phyloP scores from a whole-genome alignment of 805 yeast species.

The Candida namnaoensis region DNA sequence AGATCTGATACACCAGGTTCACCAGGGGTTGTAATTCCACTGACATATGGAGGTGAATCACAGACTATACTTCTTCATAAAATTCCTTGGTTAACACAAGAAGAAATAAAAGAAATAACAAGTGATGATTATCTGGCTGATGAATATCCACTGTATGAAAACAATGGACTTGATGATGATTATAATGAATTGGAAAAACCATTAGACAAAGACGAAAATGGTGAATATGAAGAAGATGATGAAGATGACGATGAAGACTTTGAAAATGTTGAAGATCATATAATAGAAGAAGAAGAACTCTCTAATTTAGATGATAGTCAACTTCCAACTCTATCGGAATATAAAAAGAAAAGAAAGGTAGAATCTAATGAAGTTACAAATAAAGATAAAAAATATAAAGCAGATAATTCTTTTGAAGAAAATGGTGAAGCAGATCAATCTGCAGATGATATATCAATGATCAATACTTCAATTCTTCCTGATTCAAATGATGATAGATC shows the following conservation, averaged over 20 bases:
- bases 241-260: neutral
- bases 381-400: constrained; percentile 13
- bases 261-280: neutral
- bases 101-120: constrained; percentile 11
- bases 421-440: constrained; percentile 15
- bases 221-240: neutral
- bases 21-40: neutral
- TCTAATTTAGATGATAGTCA: neutral
- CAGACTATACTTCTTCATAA: constrained; percentile 13
- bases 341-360: neutral
- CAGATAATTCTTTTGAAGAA: constrained; percentile 10
- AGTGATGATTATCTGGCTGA: constrained; percentile 11
- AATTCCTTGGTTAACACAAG: constrained; percentile 18
- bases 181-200: constrained; percentile 4
- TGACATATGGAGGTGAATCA: constrained; percentile 3
- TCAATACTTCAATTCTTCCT: no score
- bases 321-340: no score
- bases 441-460: constrained; percentile 1
- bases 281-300: neutral
- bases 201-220: neutral
- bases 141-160: constrained; percentile 2
- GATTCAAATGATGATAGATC: no score
- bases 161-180: neutral
- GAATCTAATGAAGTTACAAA: constrained; percentile 4
- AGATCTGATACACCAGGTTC: neutral